A percentile compares a stretch with the other conserved stretches of the same genome.
phyloP scores from a whole-genome alignment of 2,329 filamentous ascomycete species.

The Pseudogymnoascus pannorum region DNA sequence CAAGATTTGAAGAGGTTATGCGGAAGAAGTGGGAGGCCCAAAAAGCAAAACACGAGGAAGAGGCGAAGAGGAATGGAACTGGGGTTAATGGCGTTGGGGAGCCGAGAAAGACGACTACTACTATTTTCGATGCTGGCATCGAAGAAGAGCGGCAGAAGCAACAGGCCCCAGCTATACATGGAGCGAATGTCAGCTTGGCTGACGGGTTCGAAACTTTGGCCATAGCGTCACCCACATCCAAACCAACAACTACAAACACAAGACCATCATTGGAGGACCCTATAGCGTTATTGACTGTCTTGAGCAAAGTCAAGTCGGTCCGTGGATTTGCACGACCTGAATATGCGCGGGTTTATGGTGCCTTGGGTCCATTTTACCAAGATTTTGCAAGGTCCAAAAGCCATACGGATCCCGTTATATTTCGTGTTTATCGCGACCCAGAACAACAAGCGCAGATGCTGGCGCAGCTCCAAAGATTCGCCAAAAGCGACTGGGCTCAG shows the following conservation, averaged over 20 bases:
- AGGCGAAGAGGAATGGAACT: slow-evolving; percentile 26
- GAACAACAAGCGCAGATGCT: slow-evolving; percentile 88
- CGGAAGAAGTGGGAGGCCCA: slow-evolving; percentile 53
- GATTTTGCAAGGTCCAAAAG: slow-evolving; percentile 67
- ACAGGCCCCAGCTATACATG: slow-evolving; percentile 22
- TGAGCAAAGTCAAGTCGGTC: slow-evolving; percentile 67
- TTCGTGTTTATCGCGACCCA: slow-evolving; percentile 79
- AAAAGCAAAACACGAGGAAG: slow-evolving; percentile 31
- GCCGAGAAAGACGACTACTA: slow-evolving; percentile 41
- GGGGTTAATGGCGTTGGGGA: slow-evolving; percentile 23
- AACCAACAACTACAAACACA: slow-evolving; percentile 23
- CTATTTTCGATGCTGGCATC: slow-evolving; percentile 64
- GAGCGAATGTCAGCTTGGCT: slow-evolving; percentile 32
- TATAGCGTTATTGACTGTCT: slow-evolving; percentile 54
- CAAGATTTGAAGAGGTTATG: slow-evolving; percentile 67
- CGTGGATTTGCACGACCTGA: slow-evolving; percentile 81
- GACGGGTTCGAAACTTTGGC: slow-evolving; percentile 79
- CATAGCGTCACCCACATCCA: slow-evolving; percentile 37
- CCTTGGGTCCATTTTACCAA: slow-evolving; percentile 79
- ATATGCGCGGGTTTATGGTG: slow-evolving; percentile 85
- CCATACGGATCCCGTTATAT: slow-evolving; percentile 75
- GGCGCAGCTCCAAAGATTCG: slow-evolving; percentile 69
- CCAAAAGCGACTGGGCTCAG: slow-evolving; percentile 70
- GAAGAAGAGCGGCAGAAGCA: slow-evolving; percentile 54
- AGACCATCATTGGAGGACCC: slow-evolving; percentile 47